These are phyloP conservation scores for Neobulgaria alba DNA, from an alignment of 2,329 filamentous ascomycete genomes.

Conservation along the genomic window DNA sequence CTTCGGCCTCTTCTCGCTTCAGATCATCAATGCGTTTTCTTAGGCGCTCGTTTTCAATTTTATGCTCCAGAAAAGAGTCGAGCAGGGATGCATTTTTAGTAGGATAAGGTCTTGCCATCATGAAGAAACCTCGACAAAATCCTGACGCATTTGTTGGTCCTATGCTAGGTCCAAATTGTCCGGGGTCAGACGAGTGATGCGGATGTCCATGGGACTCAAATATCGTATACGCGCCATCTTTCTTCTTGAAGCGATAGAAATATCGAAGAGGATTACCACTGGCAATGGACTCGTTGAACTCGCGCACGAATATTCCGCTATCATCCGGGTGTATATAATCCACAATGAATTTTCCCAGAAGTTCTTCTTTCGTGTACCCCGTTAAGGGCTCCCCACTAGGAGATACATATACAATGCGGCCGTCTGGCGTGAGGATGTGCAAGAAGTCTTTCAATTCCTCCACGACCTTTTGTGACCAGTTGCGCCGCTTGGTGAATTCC, in stretches of 20 bases:
- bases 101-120: conserved; percentile 85
- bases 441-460: conserved; percentile 85
- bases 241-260: conserved; percentile 76
- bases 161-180: conserved; percentile 42
- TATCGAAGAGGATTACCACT: conserved; percentile 71
- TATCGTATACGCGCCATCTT: conserved; percentile 65
- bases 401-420: conserved; percentile 78
- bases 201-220: conserved; percentile 92
- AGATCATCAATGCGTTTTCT: conserved; percentile 78
- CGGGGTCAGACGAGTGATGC: conserved; percentile 66
- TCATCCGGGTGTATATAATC: conserved; percentile 85
- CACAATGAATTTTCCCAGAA: conserved; percentile 67
- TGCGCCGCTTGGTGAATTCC: conserved; percentile 56
- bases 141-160: conserved; percentile 56
- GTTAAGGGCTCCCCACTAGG: conserved; percentile 67
- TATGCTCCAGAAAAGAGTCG: conserved; percentile 92
- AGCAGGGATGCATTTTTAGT: conserved; percentile 78
- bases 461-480: conserved; percentile 84
- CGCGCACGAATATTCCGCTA: conserved; percentile 69
- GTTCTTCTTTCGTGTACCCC: conserved; percentile 62
- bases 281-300: conserved; percentile 83
- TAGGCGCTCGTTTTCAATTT: conserved; percentile 88
- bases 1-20: conserved; percentile 76
- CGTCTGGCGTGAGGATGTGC: conserved; percentile 78
- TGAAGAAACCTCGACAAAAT: conserved; percentile 83